These are phyloP conservation scores for Fusarium mangiferae DNA, from an alignment of 2,329 filamentous ascomycete genomes.

Conservation along the genomic window DNA sequence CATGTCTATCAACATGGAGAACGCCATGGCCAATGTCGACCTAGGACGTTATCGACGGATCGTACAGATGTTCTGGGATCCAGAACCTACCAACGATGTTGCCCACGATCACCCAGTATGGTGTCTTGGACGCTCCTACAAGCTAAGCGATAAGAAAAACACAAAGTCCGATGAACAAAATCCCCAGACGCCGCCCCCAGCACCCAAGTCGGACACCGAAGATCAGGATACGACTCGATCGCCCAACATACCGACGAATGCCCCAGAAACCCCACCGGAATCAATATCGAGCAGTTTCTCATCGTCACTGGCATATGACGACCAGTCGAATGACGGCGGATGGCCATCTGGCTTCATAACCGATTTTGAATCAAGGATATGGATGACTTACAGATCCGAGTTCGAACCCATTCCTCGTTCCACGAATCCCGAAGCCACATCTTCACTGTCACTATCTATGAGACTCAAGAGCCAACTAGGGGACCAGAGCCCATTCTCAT, in stretches of 20 bases:
- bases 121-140: slow-evolving; percentile 75
- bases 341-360: slow-evolving; percentile 90
- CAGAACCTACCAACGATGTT: slow-evolving; percentile 83
- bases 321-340: slow-evolving; percentile 60
- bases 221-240: slow-evolving; percentile 33
- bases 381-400: slow-evolving; percentile 95
- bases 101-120: slow-evolving; percentile 77
- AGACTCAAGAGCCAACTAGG: slow-evolving; percentile 82
- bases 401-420: slow-evolving; percentile 87
- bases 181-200: slow-evolving; percentile 40
- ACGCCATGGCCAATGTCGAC: slow-evolving; percentile 68
- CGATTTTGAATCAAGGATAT: slow-evolving; percentile 92
- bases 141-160: slow-evolving; percentile 46
- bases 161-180: slow-evolving; percentile 18
- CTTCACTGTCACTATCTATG: slow-evolving; percentile 83
- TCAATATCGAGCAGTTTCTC: slow-evolving; percentile 63
- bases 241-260: slow-evolving; percentile 40
- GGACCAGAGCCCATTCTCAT: slow-evolving; percentile 85
- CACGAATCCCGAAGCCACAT: slow-evolving; percentile 74
- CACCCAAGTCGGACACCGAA: slow-evolving; percentile 20
- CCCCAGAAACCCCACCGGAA: slow-evolving; percentile 59
- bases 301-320: slow-evolving; percentile 61
- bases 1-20: slow-evolving; percentile 46
- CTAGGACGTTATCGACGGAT: slow-evolving; percentile 81
- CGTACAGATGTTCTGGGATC: slow-evolving; percentile 93